A percentile compares a stretch with the other conserved stretches of the same genome.
Evolutionary conservation across 306 rosid species (phyloP).

Genomic region (Betula pendula): DNA sequence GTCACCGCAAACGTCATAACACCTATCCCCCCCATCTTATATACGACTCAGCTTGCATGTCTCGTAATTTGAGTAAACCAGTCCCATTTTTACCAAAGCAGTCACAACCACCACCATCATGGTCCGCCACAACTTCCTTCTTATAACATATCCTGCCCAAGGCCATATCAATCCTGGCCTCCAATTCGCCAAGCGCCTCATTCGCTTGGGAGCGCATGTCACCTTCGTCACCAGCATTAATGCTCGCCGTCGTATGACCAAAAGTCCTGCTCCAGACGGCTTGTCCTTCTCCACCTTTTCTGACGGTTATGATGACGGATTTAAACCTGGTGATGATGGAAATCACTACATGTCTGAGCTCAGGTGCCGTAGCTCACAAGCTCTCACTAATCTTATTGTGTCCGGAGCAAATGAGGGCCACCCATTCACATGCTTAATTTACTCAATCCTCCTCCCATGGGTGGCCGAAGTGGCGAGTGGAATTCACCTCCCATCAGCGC

Average conservation of each 20-base stretch:
- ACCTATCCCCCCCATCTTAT: background rate
- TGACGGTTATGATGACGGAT: constrained; percentile 50
- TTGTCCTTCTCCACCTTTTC: constrained; percentile 25
- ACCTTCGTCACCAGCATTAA: constrained; percentile 27
- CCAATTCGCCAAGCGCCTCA: constrained; percentile 42
- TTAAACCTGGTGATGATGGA: background rate
- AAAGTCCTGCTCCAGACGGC: constrained; percentile 4
- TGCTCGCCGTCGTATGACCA: constrained; percentile 26
- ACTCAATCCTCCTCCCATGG: constrained; percentile 45
- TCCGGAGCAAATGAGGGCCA: constrained; percentile 12
- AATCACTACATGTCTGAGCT: constrained; percentile 27
- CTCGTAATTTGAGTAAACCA: background rate
- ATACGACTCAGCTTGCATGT: background rate
- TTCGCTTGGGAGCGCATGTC: constrained; percentile 28
- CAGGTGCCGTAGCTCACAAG: constrained; percentile 32
- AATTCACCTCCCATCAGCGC: constrained; percentile 23
- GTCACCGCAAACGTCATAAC: background rate
- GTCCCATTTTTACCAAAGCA: too few species aligned
- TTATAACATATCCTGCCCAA: constrained; percentile 41
- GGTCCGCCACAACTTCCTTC: constrained; percentile 35
- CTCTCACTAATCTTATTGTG: constrained; percentile 13
- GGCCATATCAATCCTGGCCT: constrained; percentile 58
- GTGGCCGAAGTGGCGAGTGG: constrained; percentile 33
- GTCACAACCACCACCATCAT: background rate
- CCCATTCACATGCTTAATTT: constrained; percentile 36